Evolutionary conservation across 2,329 filamentous ascomycete species (phyloP), one percentile per base, ranked within the genome.

Genomic region (Coleophoma crateriformis): DNA sequence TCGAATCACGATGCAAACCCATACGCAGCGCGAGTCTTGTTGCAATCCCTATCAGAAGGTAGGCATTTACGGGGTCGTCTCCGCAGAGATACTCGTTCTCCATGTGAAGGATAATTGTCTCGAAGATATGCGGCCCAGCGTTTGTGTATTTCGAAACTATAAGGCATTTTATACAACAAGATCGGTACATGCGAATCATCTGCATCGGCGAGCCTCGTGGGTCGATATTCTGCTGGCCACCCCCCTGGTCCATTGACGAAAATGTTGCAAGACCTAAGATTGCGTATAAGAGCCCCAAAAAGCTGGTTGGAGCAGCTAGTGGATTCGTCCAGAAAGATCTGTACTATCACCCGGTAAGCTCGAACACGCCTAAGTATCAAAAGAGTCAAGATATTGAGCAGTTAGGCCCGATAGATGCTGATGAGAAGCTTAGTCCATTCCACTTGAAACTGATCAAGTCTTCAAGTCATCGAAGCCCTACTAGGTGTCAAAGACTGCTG

Each of bases 21-120:
- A 81, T 78, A 56, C 78, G 78, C 46, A 82, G 65, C 68, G 80
- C 77, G 2, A 82, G 63, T 6, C 78, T 75, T 38, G 81, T 67
- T 27, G 71, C 67, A 11, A 77, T 70, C 3, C 73, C 72, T 1
- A 71, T 71, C 10, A 82, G 63, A 32, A 82, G 61, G 59, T 79
- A 82, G 59, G 74, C 76, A 55, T 74, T 74, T 61, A 76, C 75
- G 61, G 79, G 76, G 33, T 71, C 72, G 11, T 70, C 68, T 19
- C 72, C 71, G 61, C 72, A 76, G 43, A 75, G 64, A 55, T 81
- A 82, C 53, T 79, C 72, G 0, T 71, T 69, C 61, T 82, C 78
- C 15, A 74, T 65, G 50, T 77, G 79, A 22, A 80, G 63, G 12
- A 79, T 53, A 42, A 81, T 70, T 2, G 76, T 72, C 44, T 75